Base-by-base conservation (phyloP, 192 early-diverging fungal species). In the Coemansia sp. region DNA sequence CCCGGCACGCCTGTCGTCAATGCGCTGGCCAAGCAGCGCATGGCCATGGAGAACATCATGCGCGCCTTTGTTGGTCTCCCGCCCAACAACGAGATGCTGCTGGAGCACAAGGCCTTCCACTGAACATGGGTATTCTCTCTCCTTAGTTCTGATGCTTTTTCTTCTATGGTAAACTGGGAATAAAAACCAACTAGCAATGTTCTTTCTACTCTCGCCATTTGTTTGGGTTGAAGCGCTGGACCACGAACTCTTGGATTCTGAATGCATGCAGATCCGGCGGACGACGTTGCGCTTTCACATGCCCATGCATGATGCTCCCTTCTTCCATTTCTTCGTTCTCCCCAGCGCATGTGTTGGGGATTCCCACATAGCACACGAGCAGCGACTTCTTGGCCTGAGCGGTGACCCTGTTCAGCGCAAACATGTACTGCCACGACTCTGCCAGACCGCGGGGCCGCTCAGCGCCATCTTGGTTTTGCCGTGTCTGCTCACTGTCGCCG, bases 11-110 rank as follows among this genome's bases (percentile, higher is more conserved):
- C 95, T 18, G 94, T 99, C 37, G 92, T 99, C 73, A 99, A 99
- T 74, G 92, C 97, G 21, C 85, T 98, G 54, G 86, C 90, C 70
- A 96, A 95, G 88, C 97, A 99, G 88, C 89, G 97, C 59, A 84
- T 87, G 70, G 94, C 94, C 62, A 92, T 99, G 89, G 97, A 99
- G 86, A 98, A 98, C 89, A 92, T 99, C 69, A 90, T 99, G 84
- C 86, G 97, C 62, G 97, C 97, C 40, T 96, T 94, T 77, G 88
- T 99, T 64, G 97, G 95, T 72, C 87, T 99, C 48, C 85, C 95
- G 26, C 94, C 96, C 63, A 91, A 95, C 88, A 96, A 92, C 79
- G 96, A 99, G 76, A 97, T 97, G 96, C 86, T 93, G 80, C 89
- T 99, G 48, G 95, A 98, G 87, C 89, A 91, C 86, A 91, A 90